A percentile compares a stretch with the other conserved stretches of the same genome.
Evolutionary conservation across 73 alveolate species (phyloP).

Genomic region (Tetrahymena elliotti): DNA sequence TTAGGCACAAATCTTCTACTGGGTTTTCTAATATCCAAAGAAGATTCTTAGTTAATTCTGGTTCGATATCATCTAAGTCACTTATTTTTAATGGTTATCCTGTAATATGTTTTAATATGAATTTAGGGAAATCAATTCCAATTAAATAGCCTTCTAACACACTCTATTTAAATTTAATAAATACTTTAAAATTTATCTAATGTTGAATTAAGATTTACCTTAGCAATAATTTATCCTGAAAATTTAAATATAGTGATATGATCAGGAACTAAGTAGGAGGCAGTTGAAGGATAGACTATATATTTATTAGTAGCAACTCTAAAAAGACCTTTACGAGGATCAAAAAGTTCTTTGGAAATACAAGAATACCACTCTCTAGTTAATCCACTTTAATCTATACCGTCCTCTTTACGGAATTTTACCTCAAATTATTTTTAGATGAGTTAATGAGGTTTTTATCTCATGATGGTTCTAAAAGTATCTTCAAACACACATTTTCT

Average conservation of each 20-base stretch:
- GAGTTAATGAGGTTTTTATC: slow-evolving; percentile 27
- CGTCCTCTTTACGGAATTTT: slow-evolving; percentile 40
- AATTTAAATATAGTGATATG: background rate
- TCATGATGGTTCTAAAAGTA: slow-evolving; percentile 34
- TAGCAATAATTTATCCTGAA: background rate
- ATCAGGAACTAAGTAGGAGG: background rate
- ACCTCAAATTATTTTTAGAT: slow-evolving; percentile 32
- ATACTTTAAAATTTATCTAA: background rate
- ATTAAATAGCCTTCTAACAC: background rate
- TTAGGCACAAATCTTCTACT: background rate
- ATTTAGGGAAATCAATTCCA: background rate
- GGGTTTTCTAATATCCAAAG: background rate
- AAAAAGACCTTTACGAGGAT: slow-evolving; percentile 25
- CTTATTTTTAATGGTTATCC: background rate
- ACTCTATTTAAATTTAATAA: background rate
- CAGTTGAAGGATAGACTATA: slow-evolving; percentile 16
- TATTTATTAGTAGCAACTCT: slow-evolving; percentile 22
- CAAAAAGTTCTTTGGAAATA: slow-evolving; percentile 31
- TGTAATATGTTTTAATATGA: background rate
- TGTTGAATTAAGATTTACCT: background rate
- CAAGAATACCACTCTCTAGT: slow-evolving; percentile 49
- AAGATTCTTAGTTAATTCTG: background rate
- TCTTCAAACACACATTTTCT: slow-evolving; percentile 49
- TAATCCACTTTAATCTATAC: slow-evolving; percentile 45
- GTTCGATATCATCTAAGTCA: slow-evolving; percentile 4